These are phyloP conservation scores for Alternaria sp. DNA, from an alignment of 2,329 filamentous ascomycete genomes.

Conservation along the genomic window DNA sequence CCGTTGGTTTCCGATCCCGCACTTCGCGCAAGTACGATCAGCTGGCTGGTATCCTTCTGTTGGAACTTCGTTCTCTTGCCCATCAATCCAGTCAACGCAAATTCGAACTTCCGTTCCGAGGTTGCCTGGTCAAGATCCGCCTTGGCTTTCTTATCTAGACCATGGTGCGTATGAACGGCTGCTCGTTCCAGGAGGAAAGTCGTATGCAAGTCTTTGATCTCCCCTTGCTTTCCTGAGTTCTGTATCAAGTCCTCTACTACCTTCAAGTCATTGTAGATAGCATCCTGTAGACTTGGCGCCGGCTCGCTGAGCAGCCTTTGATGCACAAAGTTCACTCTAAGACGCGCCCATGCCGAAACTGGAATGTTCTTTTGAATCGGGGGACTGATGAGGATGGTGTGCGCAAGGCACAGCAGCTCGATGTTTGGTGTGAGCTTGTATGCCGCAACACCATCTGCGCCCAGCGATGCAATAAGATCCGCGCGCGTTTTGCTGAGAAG, in stretches of 20 bases:
- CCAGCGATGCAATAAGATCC: conserved; percentile 71
- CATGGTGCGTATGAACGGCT: conserved; percentile 82
- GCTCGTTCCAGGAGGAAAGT: conserved; percentile 83
- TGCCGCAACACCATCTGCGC: conserved; percentile 82
- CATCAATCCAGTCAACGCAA: conserved; percentile 82
- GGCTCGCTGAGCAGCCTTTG: conserved; percentile 71
- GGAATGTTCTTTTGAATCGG: conserved; percentile 54
- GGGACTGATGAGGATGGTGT: conserved; percentile 62
- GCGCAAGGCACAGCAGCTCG: conserved; percentile 81
- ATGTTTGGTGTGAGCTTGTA: conserved; percentile 85
- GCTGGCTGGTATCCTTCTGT: conserved; percentile 80
- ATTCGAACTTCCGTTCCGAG: conserved; percentile 72
- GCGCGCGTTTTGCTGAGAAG: conserved; percentile 52
- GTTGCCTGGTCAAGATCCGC: conserved; percentile 74
- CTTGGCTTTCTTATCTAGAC: conserved; percentile 76
- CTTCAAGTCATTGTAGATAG: conserved; percentile 66
- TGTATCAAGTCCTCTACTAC: conserved; percentile 57
- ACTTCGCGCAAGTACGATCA: conserved; percentile 89
- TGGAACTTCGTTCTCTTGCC: conserved; percentile 86
- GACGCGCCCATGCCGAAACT: conserved; percentile 65
- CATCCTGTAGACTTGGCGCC: conserved; percentile 64
- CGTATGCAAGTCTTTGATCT: conserved; percentile 50
- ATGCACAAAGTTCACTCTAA: conserved; percentile 77
- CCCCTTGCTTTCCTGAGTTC: conserved; percentile 24
- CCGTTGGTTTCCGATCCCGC: conserved; percentile 39